Evolutionary conservation across 2,329 filamentous ascomycete genomes (phyloP).

Genomic region (Aquanectria penicillioides): DNA sequence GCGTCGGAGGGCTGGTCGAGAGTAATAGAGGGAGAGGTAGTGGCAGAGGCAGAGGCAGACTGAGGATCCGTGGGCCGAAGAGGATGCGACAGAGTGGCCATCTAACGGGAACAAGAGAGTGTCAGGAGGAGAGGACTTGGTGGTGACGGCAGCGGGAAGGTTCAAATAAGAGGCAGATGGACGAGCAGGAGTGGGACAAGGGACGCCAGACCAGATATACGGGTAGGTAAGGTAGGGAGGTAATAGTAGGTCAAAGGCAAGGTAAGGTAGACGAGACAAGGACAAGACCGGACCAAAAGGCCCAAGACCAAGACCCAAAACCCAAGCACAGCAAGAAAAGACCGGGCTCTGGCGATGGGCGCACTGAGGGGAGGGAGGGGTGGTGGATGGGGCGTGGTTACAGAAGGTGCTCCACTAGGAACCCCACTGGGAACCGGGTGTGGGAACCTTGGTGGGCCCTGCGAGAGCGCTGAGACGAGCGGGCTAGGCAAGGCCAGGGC

Average conservation of each 20-base stretch:
- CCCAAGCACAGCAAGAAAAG: slow-evolving; percentile 20
- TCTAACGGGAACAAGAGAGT: slow-evolving; percentile 52
- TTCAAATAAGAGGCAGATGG: slow-evolving; percentile 47
- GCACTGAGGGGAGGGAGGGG: too few species aligned
- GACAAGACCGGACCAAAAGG: slow-evolving; percentile 23
- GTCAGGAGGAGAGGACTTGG: slow-evolving; percentile 42
- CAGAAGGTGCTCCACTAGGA: slow-evolving; percentile 4
- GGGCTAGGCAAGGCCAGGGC: slow-evolving; percentile 26
- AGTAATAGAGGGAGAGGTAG: slow-evolving; percentile 36
- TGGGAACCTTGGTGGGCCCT: slow-evolving; percentile 10
- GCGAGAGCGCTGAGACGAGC: slow-evolving; percentile 37
- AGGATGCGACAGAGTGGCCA: slow-evolving; percentile 55
- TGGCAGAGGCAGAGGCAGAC: slow-evolving; percentile 34
- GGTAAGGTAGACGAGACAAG: slow-evolving; percentile 34
- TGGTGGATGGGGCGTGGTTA: slow-evolving; percentile 1
- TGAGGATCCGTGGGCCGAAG: slow-evolving; percentile 44
- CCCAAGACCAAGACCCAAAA: slow-evolving; percentile 22
- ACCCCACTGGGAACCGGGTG: slow-evolving; percentile 3
- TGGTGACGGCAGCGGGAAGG: slow-evolving; percentile 46
- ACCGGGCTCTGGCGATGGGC: slow-evolving; percentile 27
- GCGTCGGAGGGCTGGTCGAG: slow-evolving; percentile 28
- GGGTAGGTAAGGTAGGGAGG: too few species aligned
- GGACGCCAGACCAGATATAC: slow-evolving; percentile 33
- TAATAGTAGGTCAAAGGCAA: slow-evolving; percentile 23
- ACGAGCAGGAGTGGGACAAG: slow-evolving; percentile 33